Percentiles rank a stretch among this genome's conserved stretches.
phyloP scores from a whole-genome alignment of 2,329 filamentous ascomycete species.

The Penicillium sp. region DNA sequence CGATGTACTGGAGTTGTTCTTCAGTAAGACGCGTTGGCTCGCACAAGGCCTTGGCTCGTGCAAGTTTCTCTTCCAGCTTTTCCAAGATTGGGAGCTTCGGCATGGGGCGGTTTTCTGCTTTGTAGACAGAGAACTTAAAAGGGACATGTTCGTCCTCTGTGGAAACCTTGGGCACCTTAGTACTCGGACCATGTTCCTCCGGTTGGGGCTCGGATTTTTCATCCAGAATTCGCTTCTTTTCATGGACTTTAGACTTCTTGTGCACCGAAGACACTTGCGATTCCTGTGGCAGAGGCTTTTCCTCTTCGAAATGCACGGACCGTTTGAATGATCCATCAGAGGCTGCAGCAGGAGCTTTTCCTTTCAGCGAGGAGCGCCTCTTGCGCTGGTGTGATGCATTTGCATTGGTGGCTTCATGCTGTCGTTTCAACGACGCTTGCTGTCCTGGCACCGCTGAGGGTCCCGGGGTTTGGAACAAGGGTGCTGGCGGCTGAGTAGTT shows the following conservation, averaged over 20 bases:
- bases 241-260: not conserved
- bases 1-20: slow-evolving; percentile 15
- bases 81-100: slow-evolving; percentile 39
- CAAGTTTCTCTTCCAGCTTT: slow-evolving; percentile 15
- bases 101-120: slow-evolving; percentile 24
- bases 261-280: not conserved
- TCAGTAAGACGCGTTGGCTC: slow-evolving; percentile 25
- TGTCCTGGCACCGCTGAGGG: not conserved
- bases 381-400: not conserved
- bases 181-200: slow-evolving; percentile 13
- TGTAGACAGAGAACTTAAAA: slow-evolving; percentile 19
- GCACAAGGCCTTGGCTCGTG: slow-evolving; percentile 27
- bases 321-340: not conserved
- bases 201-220: slow-evolving; percentile 20
- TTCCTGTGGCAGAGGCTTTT: not conserved
- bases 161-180: slow-evolving; percentile 30
- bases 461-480: slow-evolving; percentile 6
- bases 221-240: slow-evolving; percentile 31
- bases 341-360: not conserved
- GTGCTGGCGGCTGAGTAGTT: not conserved
- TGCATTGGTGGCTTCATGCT: not conserved
- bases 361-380: slow-evolving; percentile 10
- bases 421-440: not conserved
- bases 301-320: slow-evolving; percentile 8
- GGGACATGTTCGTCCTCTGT: slow-evolving; percentile 17